phyloP scores from a whole-genome alignment of 164 flowering plant genomes.

The Piper longum region DNA sequence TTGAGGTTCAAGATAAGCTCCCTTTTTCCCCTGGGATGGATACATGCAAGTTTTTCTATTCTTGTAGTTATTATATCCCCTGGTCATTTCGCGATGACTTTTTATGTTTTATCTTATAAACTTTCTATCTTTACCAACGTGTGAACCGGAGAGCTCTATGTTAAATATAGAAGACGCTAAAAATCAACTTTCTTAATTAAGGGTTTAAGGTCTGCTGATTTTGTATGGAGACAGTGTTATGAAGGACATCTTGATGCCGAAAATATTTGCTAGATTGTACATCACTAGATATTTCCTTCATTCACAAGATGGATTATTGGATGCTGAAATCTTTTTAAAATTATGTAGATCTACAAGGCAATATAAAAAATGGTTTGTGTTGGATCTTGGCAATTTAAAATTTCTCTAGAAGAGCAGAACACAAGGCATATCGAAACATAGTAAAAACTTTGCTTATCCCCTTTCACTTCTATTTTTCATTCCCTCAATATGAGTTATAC shows the following conservation, averaged over 20 bases:
- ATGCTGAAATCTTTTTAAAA: too few species aligned
- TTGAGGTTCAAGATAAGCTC: conserved; percentile 88
- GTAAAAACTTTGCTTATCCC: too few species aligned
- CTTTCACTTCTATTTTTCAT: too few species aligned
- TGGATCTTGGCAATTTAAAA: too few species aligned
- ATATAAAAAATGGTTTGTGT: background rate
- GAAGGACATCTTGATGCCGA: background rate
- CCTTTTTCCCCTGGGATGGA: conserved; percentile 96
- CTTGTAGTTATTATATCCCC: background rate
- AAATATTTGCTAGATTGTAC: background rate
- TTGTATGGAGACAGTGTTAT: background rate
- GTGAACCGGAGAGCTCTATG: background rate
- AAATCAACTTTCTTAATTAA: too few species aligned
- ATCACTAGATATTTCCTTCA: background rate
- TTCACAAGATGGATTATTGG: background rate
- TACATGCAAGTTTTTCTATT: conserved; percentile 61
- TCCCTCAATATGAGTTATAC: too few species aligned
- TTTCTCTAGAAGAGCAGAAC: too few species aligned
- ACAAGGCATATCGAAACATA: too few species aligned
- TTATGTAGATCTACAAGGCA: background rate
- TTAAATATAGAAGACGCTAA: background rate
- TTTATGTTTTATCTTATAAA: background rate
- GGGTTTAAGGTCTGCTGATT: background rate
- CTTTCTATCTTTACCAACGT: background rate
- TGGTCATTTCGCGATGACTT: background rate